Evolutionary conservation across 495 filamentous ascomycete species (phyloP).

Genomic region (Echria macrotheca): DNA sequence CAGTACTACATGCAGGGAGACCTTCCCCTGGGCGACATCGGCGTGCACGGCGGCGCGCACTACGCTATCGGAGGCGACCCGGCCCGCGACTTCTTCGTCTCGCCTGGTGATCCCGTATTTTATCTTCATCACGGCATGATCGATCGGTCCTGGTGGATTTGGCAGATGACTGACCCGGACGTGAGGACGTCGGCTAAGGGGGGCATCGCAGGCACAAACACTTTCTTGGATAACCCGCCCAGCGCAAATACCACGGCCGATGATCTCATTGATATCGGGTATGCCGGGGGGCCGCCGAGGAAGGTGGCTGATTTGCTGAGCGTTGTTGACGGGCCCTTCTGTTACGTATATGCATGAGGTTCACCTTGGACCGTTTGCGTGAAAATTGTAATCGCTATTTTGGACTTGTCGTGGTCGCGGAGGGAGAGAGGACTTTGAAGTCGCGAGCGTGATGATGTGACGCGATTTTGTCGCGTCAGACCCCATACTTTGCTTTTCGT

Average conservation of each 20-base stretch:
- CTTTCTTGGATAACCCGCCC: slow-evolving; percentile 19
- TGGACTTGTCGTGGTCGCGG: too few relatives aligned
- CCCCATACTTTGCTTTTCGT: too few relatives aligned
- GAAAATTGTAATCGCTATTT: too few relatives aligned
- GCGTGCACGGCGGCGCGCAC: slow-evolving; percentile 60
- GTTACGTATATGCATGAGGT: slow-evolving; percentile 26
- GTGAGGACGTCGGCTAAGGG: slow-evolving; percentile 10
- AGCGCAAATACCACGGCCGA: slow-evolving; percentile 19
- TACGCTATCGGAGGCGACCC: slow-evolving; percentile 57
- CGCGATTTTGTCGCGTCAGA: too few relatives aligned
- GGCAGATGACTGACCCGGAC: slow-evolving; percentile 47
- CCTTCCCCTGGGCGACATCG: slow-evolving; percentile 41
- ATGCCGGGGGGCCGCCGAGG: slow-evolving; percentile 15
- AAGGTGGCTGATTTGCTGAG: slow-evolving; percentile 6
- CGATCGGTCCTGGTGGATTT: slow-evolving; percentile 61
- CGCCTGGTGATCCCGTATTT: slow-evolving; percentile 61
- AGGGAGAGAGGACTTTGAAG: too few relatives aligned
- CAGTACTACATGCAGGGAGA: slow-evolving; percentile 42
- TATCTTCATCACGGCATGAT: slow-evolving; percentile 62
- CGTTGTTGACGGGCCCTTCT: slow-evolving; percentile 23
- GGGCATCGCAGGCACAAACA: slow-evolving; percentile 15
- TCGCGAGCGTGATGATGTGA: too few relatives aligned
- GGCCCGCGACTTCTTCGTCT: slow-evolving; percentile 49
- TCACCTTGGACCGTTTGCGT: too few relatives aligned
- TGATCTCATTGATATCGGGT: slow-evolving; percentile 22